A percentile compares a stretch with the other conserved stretches of the same genome.
These are phyloP conservation scores for Sisymbrium altissimum DNA, from an alignment of 345 rosid genomes.

Conservation along the genomic window DNA sequence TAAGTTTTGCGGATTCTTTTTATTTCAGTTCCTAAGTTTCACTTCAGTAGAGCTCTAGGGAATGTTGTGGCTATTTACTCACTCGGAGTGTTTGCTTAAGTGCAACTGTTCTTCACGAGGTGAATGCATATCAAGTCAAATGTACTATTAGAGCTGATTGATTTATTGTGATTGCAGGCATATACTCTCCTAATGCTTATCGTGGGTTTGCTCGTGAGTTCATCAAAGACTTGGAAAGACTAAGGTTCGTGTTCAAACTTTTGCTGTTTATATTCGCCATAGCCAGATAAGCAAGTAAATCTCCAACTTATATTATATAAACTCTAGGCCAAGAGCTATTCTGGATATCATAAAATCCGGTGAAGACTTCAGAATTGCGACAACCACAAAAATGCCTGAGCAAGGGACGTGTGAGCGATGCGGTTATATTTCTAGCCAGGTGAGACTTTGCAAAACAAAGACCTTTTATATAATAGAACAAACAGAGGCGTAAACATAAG, in stretches of 20 bases:
- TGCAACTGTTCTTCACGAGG: background rate
- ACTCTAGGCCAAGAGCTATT: constrained; percentile 86
- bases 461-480: background rate
- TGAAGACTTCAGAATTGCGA: constrained; percentile 80
- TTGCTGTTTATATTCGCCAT: background rate
- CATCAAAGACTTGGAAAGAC: constrained; percentile 91
- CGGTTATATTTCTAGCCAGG: constrained; percentile 97
- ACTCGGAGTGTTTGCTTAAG: background rate
- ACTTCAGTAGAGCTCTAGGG: background rate
- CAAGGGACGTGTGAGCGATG: constrained; percentile 92
- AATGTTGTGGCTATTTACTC: too few relatives aligned
- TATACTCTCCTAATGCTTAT: constrained; percentile 93
- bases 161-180: constrained; percentile 46
- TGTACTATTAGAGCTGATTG: background rate
- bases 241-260: constrained; percentile 40
- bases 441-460: constrained; percentile 19
- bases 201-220: constrained; percentile 96
- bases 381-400: constrained; percentile 87
- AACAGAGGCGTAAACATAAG: too few relatives aligned
- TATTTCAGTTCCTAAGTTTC: background rate
- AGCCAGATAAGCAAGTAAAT: background rate
- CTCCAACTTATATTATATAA: background rate
- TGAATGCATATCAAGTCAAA: background rate
- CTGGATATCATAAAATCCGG: constrained; percentile 80
- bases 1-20: constrained; percentile 34